phyloP scores from a whole-genome alignment of 495 filamentous ascomycete species.

The Tuber indicum region DNA sequence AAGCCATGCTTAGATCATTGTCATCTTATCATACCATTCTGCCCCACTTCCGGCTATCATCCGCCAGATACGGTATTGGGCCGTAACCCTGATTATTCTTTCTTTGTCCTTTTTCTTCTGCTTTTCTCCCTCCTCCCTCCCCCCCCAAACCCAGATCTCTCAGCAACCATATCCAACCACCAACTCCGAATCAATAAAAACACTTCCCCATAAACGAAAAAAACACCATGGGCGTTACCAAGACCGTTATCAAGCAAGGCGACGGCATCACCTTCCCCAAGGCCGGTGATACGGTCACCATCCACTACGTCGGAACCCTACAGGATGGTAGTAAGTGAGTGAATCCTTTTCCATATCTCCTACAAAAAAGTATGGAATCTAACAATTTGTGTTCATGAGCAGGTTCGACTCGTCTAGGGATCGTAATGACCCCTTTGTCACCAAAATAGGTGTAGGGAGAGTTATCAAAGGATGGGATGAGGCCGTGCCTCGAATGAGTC shows the following conservation, averaged over 20 bases:
- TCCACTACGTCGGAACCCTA: slow-evolving; percentile 61
- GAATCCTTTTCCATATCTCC: background rate
- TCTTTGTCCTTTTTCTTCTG: background rate
- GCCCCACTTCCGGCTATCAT: background rate
- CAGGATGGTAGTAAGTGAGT: slow-evolving; percentile 43
- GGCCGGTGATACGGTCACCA: slow-evolving; percentile 52
- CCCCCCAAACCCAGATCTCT: background rate
- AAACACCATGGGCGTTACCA: slow-evolving; percentile 53
- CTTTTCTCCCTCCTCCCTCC: background rate
- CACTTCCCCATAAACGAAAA: slow-evolving; percentile 1
- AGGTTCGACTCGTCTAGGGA: slow-evolving; percentile 63
- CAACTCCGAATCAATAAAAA: slow-evolving; percentile 8
- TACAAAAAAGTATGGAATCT: background rate
- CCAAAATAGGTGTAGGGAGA: slow-evolving; percentile 55
- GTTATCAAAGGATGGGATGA: slow-evolving; percentile 67
- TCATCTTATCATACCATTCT: background rate
- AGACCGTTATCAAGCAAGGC: slow-evolving; percentile 47
- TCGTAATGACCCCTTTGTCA: slow-evolving; percentile 49
- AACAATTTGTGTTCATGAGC: background rate
- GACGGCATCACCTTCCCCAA: slow-evolving; percentile 51
- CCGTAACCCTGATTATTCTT: background rate
- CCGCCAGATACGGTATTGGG: background rate
- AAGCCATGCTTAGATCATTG: background rate
- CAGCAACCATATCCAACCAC: background rate
- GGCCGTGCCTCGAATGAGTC: slow-evolving; percentile 56